phyloP scores from a whole-genome alignment of 345 rosid species.

The Salix viminalis region DNA sequence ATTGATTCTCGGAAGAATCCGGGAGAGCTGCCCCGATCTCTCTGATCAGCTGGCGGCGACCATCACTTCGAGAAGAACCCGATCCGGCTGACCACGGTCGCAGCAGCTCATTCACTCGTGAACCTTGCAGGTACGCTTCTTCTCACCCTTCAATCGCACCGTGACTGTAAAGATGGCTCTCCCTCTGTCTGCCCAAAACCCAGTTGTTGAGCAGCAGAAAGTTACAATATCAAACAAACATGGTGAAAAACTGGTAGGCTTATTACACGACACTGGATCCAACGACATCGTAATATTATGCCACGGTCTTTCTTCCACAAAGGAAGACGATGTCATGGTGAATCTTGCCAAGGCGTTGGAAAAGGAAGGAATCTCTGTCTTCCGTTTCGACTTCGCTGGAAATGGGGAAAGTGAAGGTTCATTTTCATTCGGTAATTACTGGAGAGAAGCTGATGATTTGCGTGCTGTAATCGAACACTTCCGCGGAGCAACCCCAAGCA shows the following conservation, averaged over 20 bases:
- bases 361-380: slow-evolving; percentile 20
- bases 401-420: slow-evolving; percentile 34
- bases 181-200: background rate
- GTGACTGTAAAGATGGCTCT: slow-evolving; percentile 7
- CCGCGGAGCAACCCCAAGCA: slow-evolving; percentile 6
- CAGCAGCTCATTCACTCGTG: no score
- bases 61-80: no score
- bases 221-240: slow-evolving; percentile 15
- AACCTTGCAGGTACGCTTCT: background rate
- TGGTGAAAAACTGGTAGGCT: slow-evolving; percentile 27
- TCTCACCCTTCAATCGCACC: background rate
- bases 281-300: slow-evolving; percentile 24
- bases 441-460: slow-evolving; percentile 27
- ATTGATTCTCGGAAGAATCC: no score
- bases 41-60: no score
- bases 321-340: slow-evolving; percentile 14
- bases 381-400: slow-evolving; percentile 18
- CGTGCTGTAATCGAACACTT: slow-evolving; percentile 24
- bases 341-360: slow-evolving; percentile 23
- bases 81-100: no score
- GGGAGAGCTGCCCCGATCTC: no score
- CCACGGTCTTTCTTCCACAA: slow-evolving; percentile 24
- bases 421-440: slow-evolving; percentile 14
- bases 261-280: slow-evolving; percentile 5
- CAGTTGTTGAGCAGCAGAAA: slow-evolving; percentile 18